Evolutionary conservation across 2,329 filamentous ascomycete species (phyloP), one percentile per base, ranked within the genome.

Genomic region (Colletotrichum lindemuthianum): DNA sequence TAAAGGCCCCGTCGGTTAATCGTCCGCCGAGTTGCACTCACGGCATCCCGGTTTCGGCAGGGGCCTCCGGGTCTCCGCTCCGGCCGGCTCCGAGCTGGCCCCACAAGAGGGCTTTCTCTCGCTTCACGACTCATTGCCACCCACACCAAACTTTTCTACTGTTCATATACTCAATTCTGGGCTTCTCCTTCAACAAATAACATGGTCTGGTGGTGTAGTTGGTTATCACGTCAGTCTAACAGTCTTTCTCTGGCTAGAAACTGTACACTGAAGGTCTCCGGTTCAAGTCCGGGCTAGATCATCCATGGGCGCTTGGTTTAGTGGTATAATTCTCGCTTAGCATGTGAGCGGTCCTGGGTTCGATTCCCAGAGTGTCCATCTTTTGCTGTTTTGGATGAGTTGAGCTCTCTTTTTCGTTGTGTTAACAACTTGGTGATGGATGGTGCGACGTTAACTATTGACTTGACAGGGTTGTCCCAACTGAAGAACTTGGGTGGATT

Each of bases 211-310:
- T 75, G 71, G 72, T 74, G 73, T 74, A 74, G 78, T 80, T 80
- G 78, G 78, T 80, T 79, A 81, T 80, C 78, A 80, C 79, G 75
- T 80, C 76, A 79, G 78, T 80, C 77, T 81, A 81, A 81, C 77
- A 75, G 15, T 13, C 11, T 16, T n/a, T 16, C n/a, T 12, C 24
- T 15, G 9, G 3, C 9, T 11, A 7, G n/a, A 13, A 4, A 9
- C 24, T 33, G 11, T 48, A 37, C 61, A 65, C 61, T 65, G 61
- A 65, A 65, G 61, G 61, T 65, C 61, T 65, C 61, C 61, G 57
- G 61, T 65, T 65, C 57, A 60, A 65, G 61, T 60, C 61, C 57
- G 61, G 61, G 57, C 61, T 43, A 65, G 45, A 65, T 65, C 61
- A 65, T 8, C 2, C 3, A n/a, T 60, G 60, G 60, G 60, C 60